Evolutionary conservation across 805 yeast genomes (phyloP), one percentile per base, ranked within the genome.

Genomic region (Nakazawaea holstii): DNA sequence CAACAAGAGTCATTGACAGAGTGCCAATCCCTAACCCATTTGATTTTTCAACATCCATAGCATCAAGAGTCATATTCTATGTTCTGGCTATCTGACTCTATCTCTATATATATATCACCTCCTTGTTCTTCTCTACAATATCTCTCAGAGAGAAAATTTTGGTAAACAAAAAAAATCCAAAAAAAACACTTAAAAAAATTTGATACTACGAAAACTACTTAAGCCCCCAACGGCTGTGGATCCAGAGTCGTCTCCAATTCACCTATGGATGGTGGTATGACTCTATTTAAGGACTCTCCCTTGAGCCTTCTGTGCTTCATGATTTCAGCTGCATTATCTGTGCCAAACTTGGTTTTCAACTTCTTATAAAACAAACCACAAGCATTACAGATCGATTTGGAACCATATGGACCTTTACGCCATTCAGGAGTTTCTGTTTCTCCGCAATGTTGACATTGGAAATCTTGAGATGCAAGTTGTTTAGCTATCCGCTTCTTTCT

Each of bases 321-420:
- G 17, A 49, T 24, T 13, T 9, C 29, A 7, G 53, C 59, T n/a
- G 76, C 76, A 15, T 57, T 61, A 3, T 59, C 61, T 6, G 49
- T 36, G 1, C 74, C 75, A 53, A 64, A 66, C 49, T 64, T 68
- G 48, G 68, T 76, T 8, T 68, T 59, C 42, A 82, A 55, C 54
- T 81, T 81, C 20, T 79, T 69, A 56, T 70, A 78, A 54, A 76
- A 81, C 38, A 87, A 66, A 0, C 95, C 95, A 65, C 95, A 87
- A 0, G 95, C 94, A 60, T 87, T 87, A 63, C 95, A 87, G 48
- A 87, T 68, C 0, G 88, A 81, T 55, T 87, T 73, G 14, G 79
- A 73, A 0, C 94, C 92, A 50, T 76, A 74, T 1, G 94, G 92
- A 0, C 95, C 95, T 49, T 80, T 68, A 56, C 95, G 71, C 95